Percentiles rank a stretch among this genome's conserved stretches.
Evolutionary conservation across 2,329 filamentous ascomycete genomes (phyloP).

Genomic region (Ascochyta koolunga): DNA sequence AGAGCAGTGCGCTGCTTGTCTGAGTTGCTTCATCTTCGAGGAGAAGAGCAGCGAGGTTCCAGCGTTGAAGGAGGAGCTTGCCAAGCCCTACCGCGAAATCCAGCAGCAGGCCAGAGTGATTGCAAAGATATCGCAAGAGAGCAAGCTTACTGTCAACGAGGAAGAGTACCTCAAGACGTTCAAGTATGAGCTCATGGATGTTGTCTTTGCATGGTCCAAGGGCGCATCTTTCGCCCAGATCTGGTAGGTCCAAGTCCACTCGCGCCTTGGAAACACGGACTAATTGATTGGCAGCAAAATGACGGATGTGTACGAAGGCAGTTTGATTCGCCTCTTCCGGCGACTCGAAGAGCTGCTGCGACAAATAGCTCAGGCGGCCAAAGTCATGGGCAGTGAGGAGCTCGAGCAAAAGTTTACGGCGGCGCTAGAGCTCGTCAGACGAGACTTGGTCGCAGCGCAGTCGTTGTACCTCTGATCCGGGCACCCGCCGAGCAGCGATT

Average conservation of each 20-base stretch:
- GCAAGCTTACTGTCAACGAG: constrained; percentile 91
- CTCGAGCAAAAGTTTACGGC: constrained; percentile 90
- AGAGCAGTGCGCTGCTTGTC: constrained; percentile 81
- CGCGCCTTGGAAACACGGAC: not conserved
- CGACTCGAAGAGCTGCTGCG: constrained; percentile 91
- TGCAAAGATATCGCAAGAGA: constrained; percentile 92
- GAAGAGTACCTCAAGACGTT: constrained; percentile 89
- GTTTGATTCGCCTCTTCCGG: constrained; percentile 92
- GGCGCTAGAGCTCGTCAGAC: constrained; percentile 81
- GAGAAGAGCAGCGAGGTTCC: constrained; percentile 84
- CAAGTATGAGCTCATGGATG: constrained; percentile 97
- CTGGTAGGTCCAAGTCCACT: constrained; percentile 69
- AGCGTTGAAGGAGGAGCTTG: constrained; percentile 77
- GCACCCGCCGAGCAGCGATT: constrained; percentile 3
- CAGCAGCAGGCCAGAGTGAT: constrained; percentile 85
- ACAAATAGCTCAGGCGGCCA: constrained; percentile 93
- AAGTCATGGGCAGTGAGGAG: constrained; percentile 98
- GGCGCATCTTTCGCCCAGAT: constrained; percentile 91
- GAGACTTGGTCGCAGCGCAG: constrained; percentile 94
- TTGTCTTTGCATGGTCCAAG: constrained; percentile 89
- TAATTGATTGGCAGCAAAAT: constrained; percentile 75
- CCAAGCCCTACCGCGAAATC: constrained; percentile 84
- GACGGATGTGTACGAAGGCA: constrained; percentile 98
- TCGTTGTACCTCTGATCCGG: constrained; percentile 75
- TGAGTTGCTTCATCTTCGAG: constrained; percentile 97